phyloP scores from a whole-genome alignment of 2,329 filamentous ascomycete genomes.

The Teratosphaeria pseudoeucalypti region DNA sequence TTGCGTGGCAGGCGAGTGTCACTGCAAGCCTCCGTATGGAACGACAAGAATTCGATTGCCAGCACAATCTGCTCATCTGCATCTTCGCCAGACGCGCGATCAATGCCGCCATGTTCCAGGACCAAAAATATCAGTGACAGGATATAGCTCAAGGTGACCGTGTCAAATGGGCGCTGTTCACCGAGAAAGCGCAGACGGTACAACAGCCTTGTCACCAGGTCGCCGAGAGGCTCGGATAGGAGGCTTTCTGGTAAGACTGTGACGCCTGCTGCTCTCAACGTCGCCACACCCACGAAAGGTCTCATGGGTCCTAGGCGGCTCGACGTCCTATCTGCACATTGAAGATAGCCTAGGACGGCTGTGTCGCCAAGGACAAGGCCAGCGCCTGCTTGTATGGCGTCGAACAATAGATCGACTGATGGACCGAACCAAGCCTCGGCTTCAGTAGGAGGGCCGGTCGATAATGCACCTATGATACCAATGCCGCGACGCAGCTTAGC shows the following conservation, averaged over 20 bases:
- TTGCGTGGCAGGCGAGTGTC: slow-evolving; percentile 67
- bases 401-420: slow-evolving; percentile 62
- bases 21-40: slow-evolving; percentile 71
- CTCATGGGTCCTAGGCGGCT: slow-evolving; percentile 64
- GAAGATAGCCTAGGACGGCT: slow-evolving; percentile 67
- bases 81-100: slow-evolving; percentile 57
- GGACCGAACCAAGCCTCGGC: slow-evolving; percentile 79
- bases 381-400: slow-evolving; percentile 68
- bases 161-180: slow-evolving; percentile 89
- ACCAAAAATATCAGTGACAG: slow-evolving; percentile 73
- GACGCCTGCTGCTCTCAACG: slow-evolving; percentile 66
- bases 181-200: slow-evolving; percentile 84
- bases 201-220: slow-evolving; percentile 73
- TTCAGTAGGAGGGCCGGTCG: slow-evolving; percentile 80
- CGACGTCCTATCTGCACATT: slow-evolving; percentile 66
- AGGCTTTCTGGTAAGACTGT: slow-evolving; percentile 62
- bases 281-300: slow-evolving; percentile 78
- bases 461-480: slow-evolving; percentile 73
- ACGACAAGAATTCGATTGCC: slow-evolving; percentile 76
- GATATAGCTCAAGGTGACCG: slow-evolving; percentile 76
- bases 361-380: slow-evolving; percentile 71
- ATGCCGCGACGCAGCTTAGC: slow-evolving; percentile 69
- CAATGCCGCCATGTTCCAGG: slow-evolving; percentile 68
- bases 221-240: slow-evolving; percentile 67
- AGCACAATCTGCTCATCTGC: slow-evolving; percentile 82